A percentile compares a stretch with the other conserved stretches of the same genome.
Conservation (phyloP, 306 rosid species). For the Astragalus glycyphyllos region DNA sequence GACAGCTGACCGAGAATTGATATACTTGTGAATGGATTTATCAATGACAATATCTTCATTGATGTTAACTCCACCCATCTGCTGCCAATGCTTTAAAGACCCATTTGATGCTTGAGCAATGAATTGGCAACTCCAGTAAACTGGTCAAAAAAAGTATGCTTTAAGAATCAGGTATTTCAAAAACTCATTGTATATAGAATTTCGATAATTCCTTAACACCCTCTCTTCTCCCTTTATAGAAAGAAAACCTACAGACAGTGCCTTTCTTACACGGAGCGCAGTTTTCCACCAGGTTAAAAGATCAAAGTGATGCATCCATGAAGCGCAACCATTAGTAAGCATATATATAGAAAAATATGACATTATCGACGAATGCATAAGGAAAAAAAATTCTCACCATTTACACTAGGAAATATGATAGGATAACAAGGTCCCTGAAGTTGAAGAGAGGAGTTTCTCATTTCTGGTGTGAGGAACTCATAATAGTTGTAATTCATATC, state of each 20-base stretch:
- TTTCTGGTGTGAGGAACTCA: constrained; percentile 91
- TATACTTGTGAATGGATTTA: constrained; percentile 78
- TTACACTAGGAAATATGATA: constrained; percentile 93
- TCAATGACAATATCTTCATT: constrained; percentile 79
- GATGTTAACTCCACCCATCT: constrained; percentile 92
- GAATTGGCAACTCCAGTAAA: constrained; percentile 95
- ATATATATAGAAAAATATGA: not conserved
- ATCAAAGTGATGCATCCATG: too few species aligned
- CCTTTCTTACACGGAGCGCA: too few species aligned
- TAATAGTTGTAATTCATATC: constrained; percentile 81
- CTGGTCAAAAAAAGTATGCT: constrained; percentile 51
- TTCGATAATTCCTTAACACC: too few species aligned
- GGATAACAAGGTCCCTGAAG: constrained; percentile 99
- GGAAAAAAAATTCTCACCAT: constrained; percentile 63
- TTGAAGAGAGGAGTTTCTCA: constrained; percentile 92
- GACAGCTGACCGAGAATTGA: constrained; percentile 86
- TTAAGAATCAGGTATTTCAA: constrained; percentile 15
- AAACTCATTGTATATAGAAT: constrained; percentile 9
- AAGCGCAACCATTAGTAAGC: too few species aligned
- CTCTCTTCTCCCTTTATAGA: too few species aligned
- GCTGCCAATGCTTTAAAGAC: constrained; percentile 89
- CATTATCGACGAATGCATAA: constrained; percentile 5
- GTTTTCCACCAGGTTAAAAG: too few species aligned
- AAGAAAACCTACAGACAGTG: too few species aligned
- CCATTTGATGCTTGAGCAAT: constrained; percentile 81